A percentile compares a stretch with the other conserved stretches of the same genome.
These are phyloP conservation scores for Venturia pyrina DNA, from an alignment of 2,329 filamentous ascomycete species.

Conservation along the genomic window DNA sequence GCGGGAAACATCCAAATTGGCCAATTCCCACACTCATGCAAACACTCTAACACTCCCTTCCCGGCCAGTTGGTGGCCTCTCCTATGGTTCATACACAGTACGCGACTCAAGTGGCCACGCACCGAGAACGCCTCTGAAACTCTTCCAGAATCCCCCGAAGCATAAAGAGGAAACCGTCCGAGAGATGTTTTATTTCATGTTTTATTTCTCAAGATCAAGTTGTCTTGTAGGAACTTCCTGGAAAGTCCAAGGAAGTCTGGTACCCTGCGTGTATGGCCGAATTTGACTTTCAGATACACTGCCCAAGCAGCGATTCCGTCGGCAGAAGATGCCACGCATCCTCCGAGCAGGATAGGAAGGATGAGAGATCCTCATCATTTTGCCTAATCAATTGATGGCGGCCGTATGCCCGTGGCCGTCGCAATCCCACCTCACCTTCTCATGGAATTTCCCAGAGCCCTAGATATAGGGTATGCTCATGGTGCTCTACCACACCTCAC, in stretches of 20 bases:
- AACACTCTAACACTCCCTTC: not conserved
- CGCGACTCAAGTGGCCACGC: not conserved
- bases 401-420: not conserved
- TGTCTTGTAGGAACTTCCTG: not conserved
- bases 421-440: not conserved
- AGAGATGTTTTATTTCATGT: not conserved
- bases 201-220: no score
- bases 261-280: not conserved
- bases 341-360: not conserved
- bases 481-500: no score
- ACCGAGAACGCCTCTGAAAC: not conserved
- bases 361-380: not conserved
- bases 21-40: not conserved
- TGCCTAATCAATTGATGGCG: not conserved
- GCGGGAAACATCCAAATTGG: not conserved
- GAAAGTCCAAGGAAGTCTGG: not conserved
- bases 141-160: not conserved
- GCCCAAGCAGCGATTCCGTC: not conserved
- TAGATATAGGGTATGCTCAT: no score
- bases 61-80: not conserved
- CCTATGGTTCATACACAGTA: not conserved
- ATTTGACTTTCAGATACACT: not conserved
- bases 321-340: not conserved
- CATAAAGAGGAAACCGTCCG: not conserved
- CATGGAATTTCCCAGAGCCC: no score